Percentiles rank a stretch among this genome's conserved stretches.
Conservation (phyloP, 192 early-diverging fungal species). For the Backusella luteola region DNA sequence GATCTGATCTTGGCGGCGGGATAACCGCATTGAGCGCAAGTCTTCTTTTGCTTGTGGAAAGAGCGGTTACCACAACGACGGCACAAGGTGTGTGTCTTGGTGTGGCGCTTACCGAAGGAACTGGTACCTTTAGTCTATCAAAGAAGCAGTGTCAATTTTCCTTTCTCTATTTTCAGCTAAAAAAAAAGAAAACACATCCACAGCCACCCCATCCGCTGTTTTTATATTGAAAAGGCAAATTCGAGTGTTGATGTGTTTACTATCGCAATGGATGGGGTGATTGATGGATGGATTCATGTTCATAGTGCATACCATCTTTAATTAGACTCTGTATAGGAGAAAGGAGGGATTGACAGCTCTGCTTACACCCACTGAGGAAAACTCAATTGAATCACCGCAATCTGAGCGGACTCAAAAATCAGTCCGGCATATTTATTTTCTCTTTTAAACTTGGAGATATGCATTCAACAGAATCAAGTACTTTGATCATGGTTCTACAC, state of each 20-base stretch:
- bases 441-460: no score
- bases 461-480: no score
- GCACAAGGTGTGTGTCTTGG: conserved; percentile 99
- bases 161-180: background rate
- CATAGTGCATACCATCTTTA: conserved; percentile 3
- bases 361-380: conserved; percentile 4
- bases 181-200: background rate
- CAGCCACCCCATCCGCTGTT: background rate
- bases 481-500: no score
- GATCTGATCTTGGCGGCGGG: conserved; percentile 96
- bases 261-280: background rate
- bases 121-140: conserved; percentile 95
- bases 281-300: conserved; percentile 1
- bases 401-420: background rate
- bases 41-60: conserved; percentile 99
- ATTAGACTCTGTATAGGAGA: conserved; percentile 6
- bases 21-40: conserved; percentile 98
- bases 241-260: background rate
- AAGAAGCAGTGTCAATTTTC: background rate
- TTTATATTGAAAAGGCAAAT: background rate
- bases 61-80: conserved; percentile 94
- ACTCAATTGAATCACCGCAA: conserved; percentile 7
- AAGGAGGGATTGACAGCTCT: conserved; percentile 4
- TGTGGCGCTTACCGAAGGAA: conserved; percentile 99
- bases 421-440: background rate